Conservation (phyloP, 1,139 yeast species). For the Debaryomyces coudertii region DNA sequence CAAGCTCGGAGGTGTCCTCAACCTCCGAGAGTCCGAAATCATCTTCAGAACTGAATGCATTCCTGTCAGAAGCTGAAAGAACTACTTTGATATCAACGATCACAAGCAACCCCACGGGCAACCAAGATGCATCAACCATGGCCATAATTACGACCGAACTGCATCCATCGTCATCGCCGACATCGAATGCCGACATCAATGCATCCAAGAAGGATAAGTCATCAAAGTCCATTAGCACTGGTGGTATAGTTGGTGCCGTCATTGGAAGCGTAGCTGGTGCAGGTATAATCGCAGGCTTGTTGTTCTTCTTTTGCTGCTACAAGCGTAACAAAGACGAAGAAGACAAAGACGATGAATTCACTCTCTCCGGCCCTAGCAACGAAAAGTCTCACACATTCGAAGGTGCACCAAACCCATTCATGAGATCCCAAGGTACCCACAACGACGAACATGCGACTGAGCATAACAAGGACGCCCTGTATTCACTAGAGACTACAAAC, state of each 20-base stretch:
- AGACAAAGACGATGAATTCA: constrained; percentile 41
- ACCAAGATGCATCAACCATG: constrained; percentile 27
- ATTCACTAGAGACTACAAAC: constrained; percentile 30
- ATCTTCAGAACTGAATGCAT: constrained; percentile 11
- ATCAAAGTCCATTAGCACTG: constrained; percentile 46
- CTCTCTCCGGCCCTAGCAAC: constrained; percentile 35
- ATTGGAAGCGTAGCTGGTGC: constrained; percentile 64
- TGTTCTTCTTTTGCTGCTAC: constrained; percentile 49
- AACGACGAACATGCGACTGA: constrained; percentile 9
- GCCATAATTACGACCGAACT: constrained; percentile 26
- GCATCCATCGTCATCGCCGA: constrained; percentile 17
- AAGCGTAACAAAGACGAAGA: constrained; percentile 40
- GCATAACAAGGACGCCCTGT: constrained; percentile 12
- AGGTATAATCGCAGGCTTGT: constrained; percentile 34
- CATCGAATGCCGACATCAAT: constrained; percentile 15
- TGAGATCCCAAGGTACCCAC: constrained; percentile 14
- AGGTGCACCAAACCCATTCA: constrained; percentile 11
- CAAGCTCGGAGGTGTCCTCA: not conserved
- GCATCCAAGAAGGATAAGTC: constrained; percentile 16
- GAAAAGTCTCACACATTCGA: constrained; percentile 21
- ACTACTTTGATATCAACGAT: constrained; percentile 27
- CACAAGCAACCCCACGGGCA: constrained; percentile 22
- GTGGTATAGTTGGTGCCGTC: constrained; percentile 76
- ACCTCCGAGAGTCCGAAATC: constrained; percentile 13
- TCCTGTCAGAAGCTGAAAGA: constrained; percentile 13